Base-by-base conservation (phyloP, 208 protist species). In the Trypanosoma melophagium region DNA sequence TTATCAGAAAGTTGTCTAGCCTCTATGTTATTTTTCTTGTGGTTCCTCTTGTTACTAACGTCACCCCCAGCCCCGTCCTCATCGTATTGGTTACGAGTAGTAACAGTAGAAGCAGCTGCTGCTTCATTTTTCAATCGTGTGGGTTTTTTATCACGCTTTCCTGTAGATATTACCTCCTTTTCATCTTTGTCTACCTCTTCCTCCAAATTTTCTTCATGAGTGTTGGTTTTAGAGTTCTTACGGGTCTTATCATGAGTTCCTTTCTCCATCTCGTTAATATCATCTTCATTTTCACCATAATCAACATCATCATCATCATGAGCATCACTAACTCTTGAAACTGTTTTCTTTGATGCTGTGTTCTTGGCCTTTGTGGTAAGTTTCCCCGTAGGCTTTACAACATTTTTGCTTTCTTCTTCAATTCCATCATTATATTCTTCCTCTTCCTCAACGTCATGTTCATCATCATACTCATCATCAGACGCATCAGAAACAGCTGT, bases 391-490 rank as follows among this genome's bases (percentile, higher is more conserved):
- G n/a, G n/a, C n/a, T n/a, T n/a, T n/a, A n/a, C n/a, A n/a, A n/a
- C n/a, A n/a, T n/a, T n/a, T n/a, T n/a, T 50, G 44, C 41, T 17
- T 31, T 54, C 54, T 63, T 67, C 57, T 60, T 31, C 25, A 52
- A 5, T 61, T 51, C 19, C 38, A 47, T 68, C 54, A 50, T 56
- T 21, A 19, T 56, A 31, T 65, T 50, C 47, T 14, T 28, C 28
- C 63, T 44, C 12, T 7, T 4, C 44, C 4, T 60, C 52, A 22
- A 31, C 52, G 13, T 22, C 42, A 52, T 71, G 54, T 4, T 42
- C 59, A 25, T 71, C 65, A 14, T 69, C 66, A 42, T 87, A 65
- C 7, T 71, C 68, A 22, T 78, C n/a, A 47, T 21, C 44, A n/a
- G 10, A 10, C 13, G 10, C 41, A 53, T 14, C 13, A n/a, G 45